These are phyloP conservation scores for Hordeum marinum DNA, from an alignment of 176 grass and related monocot genomes.

Conservation along the genomic window DNA sequence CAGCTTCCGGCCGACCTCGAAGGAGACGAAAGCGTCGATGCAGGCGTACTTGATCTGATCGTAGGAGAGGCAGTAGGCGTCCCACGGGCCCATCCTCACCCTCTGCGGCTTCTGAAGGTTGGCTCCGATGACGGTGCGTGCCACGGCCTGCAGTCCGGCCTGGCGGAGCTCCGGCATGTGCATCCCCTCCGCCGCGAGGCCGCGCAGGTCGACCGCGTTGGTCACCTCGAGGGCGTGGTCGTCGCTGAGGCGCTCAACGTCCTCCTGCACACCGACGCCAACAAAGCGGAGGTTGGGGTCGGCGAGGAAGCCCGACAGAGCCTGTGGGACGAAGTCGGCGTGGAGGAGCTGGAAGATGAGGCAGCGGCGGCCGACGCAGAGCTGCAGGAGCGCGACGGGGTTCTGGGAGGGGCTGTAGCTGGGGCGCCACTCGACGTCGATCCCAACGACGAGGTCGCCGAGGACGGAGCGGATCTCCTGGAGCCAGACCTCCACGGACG, in stretches of 20 bases:
- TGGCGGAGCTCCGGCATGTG: slow-evolving; percentile 24
- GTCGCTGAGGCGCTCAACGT: slow-evolving; percentile 28
- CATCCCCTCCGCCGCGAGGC: slow-evolving; percentile 25
- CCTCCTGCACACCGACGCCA: slow-evolving; percentile 41
- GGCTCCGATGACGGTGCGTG: slow-evolving; percentile 25
- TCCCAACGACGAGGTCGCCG: slow-evolving; percentile 32
- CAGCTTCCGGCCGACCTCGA: slow-evolving; percentile 44
- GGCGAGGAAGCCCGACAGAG: slow-evolving; percentile 34
- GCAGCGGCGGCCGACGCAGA: slow-evolving; percentile 57
- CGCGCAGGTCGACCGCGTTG: slow-evolving; percentile 31
- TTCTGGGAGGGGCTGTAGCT: slow-evolving; percentile 20
- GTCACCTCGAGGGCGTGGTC: slow-evolving; percentile 18
- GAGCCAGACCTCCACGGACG: slow-evolving; percentile 36
- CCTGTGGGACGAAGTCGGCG: slow-evolving; percentile 40
- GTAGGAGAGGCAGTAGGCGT: slow-evolving; percentile 9
- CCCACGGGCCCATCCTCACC: slow-evolving; percentile 59
- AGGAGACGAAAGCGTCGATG: slow-evolving; percentile 56
- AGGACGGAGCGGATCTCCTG: slow-evolving; percentile 9
- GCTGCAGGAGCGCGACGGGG: slow-evolving; percentile 45
- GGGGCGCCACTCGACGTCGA: slow-evolving; percentile 74
- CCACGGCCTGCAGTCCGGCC: slow-evolving; percentile 38
- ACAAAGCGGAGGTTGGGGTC: slow-evolving; percentile 34
- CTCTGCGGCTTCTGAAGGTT: slow-evolving; percentile 21
- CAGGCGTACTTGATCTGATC: slow-evolving; percentile 46
- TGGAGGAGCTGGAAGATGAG: slow-evolving; percentile 74